Percentiles rank a stretch among this genome's conserved stretches.
Evolutionary conservation across 768 basidiomycete species (phyloP).

Genomic region (Suillus cothurnatus): DNA sequence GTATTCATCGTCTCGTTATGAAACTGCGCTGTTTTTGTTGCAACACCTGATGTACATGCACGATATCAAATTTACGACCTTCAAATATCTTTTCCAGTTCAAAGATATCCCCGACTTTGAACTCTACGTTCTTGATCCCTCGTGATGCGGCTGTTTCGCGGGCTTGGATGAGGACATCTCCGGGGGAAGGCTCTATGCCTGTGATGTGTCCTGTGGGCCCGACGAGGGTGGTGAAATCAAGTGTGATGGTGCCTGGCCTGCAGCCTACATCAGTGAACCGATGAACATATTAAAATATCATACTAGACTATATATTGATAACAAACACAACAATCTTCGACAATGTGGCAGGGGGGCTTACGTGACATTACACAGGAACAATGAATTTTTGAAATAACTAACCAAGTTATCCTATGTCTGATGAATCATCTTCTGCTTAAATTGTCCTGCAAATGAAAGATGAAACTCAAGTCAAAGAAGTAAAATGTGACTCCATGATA

Average conservation of each 20-base stretch:
- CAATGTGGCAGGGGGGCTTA: no score
- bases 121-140: conserved; percentile 41
- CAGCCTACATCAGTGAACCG: conserved; percentile 58
- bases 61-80: conserved; percentile 44
- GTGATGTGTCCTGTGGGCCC: conserved; percentile 41
- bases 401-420: no score
- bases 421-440: no score
- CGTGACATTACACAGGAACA: no score
- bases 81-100: conserved; percentile 39
- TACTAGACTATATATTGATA: no score
- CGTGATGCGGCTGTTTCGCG: conserved; percentile 27
- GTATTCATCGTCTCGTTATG: conserved; percentile 17
- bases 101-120: conserved; percentile 40
- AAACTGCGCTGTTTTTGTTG: conserved; percentile 38
- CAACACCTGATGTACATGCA: conserved; percentile 52
- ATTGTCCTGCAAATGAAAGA: no score
- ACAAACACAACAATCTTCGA: no score
- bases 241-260: conserved; percentile 54
- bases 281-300: no score
- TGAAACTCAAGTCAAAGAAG: no score
- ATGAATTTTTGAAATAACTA: no score
- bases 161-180: conserved; percentile 39
- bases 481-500: no score
- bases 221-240: conserved; percentile 42
- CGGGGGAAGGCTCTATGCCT: conserved; percentile 41